Evolutionary conservation across 495 filamentous ascomycete species (phyloP), one percentile per base, ranked within the genome.

Genomic region (Annulohypoxylon bovei): DNA sequence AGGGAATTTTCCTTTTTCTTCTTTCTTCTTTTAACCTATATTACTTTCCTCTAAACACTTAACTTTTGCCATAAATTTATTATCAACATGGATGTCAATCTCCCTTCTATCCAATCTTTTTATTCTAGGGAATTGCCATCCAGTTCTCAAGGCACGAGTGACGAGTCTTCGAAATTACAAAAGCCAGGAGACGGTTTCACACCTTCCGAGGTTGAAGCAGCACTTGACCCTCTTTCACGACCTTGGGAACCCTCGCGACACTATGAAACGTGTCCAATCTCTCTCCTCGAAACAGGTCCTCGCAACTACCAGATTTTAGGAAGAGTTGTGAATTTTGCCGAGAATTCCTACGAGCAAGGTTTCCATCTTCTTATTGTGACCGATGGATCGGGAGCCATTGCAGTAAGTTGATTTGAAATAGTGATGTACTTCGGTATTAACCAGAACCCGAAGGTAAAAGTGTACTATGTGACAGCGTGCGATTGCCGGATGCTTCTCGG

Each of bases 311-410:
- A 80, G 6, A 83, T 91, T 57, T 82, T 77, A 32, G 89, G 87
- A n/a, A 80, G 89, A 58, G 69, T 92, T 9, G 87, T 86, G 14
- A 90, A 90, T 61, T 78, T 89, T 54, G 83, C 62, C 72, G 33
- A 39, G 64, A 16, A 78, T 71, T 22, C 63, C 69, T 7, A 65
- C 47, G 52, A 72, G n/a, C 35, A 53, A 52, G 86, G 87, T 0
- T 87, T 81, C 73, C 78, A 88, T 44, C 85, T 84, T 35, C 59
- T 90, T 16, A 79, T 85, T 52, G 68, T 91, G 1, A 86, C 84
- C 60, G 89, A 92, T 76, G 79, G 87, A 58, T 84, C 82, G 22
- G 89, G 84, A 4, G 82, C 81, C 9, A 78, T 90, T 46, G 83
- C 80, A 6, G 89, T 90, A 74, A 33, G 78, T 64, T 20, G 6